phyloP scores from a whole-genome alignment of 306 rosid species.

The Notholithocarpus densiflorus region DNA sequence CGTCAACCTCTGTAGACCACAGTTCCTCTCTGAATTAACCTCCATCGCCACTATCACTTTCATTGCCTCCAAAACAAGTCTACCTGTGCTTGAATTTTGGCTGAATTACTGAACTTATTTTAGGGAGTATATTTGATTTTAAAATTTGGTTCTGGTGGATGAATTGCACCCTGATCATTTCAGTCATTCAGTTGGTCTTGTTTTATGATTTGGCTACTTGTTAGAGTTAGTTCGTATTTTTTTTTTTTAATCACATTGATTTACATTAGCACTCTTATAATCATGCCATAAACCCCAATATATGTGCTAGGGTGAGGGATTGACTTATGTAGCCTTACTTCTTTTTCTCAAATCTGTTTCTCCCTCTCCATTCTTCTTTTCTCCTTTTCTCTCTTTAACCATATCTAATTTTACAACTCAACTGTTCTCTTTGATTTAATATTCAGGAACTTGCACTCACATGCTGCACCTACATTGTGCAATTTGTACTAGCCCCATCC shows the following conservation, averaged over 20 bases:
- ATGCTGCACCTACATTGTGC: not conserved
- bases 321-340: no score
- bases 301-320: no score
- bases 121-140: not conserved
- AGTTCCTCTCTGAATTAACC: not conserved
- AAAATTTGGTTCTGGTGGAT: not conserved
- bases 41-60: not conserved
- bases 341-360: no score
- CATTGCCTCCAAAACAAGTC: not conserved
- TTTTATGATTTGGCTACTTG: not conserved
- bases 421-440: not conserved
- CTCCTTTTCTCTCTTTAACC: no score
- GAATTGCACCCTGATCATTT: not conserved
- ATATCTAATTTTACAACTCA: no score
- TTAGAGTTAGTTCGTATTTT: no score
- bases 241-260: no score
- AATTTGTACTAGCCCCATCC: not conserved
- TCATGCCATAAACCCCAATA: no score
- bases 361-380: no score
- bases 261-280: no score
- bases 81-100: no score
- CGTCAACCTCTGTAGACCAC: not conserved
- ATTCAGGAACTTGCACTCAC: not conserved
- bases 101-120: not conserved
- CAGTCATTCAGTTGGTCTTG: not conserved